Conservation (phyloP, 768 basidiomycete species). For the Chalciporus chontae region DNA sequence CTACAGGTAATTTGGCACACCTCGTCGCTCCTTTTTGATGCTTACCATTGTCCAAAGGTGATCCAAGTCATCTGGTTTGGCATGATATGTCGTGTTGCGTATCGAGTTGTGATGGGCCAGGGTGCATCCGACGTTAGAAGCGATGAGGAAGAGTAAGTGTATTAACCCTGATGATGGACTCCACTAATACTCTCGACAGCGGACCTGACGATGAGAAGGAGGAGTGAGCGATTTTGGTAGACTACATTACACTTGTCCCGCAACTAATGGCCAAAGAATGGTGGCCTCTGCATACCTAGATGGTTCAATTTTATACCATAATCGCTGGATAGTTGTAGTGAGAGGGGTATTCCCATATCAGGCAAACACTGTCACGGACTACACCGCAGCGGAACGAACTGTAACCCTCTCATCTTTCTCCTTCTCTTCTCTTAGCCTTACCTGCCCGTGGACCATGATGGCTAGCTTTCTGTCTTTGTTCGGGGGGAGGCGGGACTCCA, state of each 20-base stretch:
- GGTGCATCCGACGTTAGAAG: conserved; percentile 84
- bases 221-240: conserved; percentile 24
- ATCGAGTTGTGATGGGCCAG: conserved; percentile 66
- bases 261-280: conserved; percentile 22
- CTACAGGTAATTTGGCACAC: conserved; percentile 49
- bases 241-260: conserved; percentile 19
- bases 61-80: conserved; percentile 81
- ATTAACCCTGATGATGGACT: neutral
- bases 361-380: conserved; percentile 11
- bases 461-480: conserved; percentile 85
- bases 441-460: conserved; percentile 49
- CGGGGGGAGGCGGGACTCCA: conserved; percentile 76
- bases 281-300: conserved; percentile 26
- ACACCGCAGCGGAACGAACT: conserved; percentile 11
- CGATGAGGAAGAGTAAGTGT: conserved; percentile 70
- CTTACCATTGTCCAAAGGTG: conserved; percentile 39
- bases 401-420: conserved; percentile 6
- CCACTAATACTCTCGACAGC: conserved; percentile 12
- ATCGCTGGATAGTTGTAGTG: conserved; percentile 1
- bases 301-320: conserved; percentile 28
- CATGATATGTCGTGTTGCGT: conserved; percentile 84
- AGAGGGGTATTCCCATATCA: conserved; percentile 26
- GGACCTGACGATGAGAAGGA: conserved; percentile 20
- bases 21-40: neutral
- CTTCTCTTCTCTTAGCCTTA: neutral